phyloP scores from a whole-genome alignment of 441 rosid genomes.

The Populus trichocarpa region DNA sequence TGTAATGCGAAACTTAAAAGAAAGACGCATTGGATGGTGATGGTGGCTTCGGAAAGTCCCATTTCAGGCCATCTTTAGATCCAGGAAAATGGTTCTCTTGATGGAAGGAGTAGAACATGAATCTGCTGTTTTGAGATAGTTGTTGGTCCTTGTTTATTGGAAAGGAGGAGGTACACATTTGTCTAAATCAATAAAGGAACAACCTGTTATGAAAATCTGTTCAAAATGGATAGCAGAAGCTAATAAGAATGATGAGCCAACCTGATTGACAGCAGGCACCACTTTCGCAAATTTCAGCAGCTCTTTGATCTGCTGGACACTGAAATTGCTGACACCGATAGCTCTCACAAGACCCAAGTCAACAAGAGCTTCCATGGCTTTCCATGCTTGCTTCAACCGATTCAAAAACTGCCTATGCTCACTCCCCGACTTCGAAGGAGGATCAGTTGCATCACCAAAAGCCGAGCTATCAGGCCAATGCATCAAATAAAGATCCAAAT shows the following conservation, averaged over 20 bases:
- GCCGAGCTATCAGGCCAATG: slow-evolving; percentile 60
- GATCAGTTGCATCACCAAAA: slow-evolving; percentile 63
- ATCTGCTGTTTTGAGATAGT: not conserved
- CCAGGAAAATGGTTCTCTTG: not conserved
- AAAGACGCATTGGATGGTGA: not conserved
- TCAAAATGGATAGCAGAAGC: not conserved
- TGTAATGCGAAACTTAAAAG: not conserved
- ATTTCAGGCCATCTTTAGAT: not conserved
- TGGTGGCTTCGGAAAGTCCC: not conserved
- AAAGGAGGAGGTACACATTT: not conserved
- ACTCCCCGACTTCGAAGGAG: slow-evolving; percentile 49
- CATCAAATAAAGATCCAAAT: slow-evolving; percentile 60
- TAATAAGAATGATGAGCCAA: slow-evolving; percentile 12
- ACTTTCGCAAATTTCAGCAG: slow-evolving; percentile 55
- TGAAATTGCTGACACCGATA: slow-evolving; percentile 58
- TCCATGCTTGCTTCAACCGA: slow-evolving; percentile 59
- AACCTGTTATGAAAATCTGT: slow-evolving; percentile 6
- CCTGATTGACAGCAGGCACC: slow-evolving; percentile 63
- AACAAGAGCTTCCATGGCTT: slow-evolving; percentile 55
- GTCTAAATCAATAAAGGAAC: not conserved
- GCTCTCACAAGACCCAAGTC: slow-evolving; percentile 53
- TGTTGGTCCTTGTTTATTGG: not conserved
- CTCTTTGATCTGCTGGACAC: slow-evolving; percentile 53
- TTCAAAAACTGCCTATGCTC: slow-evolving; percentile 51
- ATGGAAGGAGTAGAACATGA: not conserved